Evolutionary conservation across 2,329 filamentous ascomycete species (phyloP).

Genomic region (Leptosphaerulina australis): DNA sequence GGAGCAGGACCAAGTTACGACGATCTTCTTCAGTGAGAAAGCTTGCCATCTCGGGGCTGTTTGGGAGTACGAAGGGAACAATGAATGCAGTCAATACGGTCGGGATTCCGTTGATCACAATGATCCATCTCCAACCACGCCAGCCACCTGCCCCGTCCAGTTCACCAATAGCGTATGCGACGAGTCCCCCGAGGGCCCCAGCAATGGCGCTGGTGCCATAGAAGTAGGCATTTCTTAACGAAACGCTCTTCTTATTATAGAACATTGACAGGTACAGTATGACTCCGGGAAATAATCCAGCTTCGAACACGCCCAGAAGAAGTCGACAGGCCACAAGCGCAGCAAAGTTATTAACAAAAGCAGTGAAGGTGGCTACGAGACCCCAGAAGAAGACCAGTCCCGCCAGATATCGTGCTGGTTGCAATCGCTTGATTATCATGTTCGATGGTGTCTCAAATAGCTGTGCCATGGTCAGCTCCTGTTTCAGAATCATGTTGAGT

Average conservation of each 20-base stretch:
- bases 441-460: slow-evolving; percentile 55
- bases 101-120: slow-evolving; percentile 40
- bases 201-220: slow-evolving; percentile 60
- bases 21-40: slow-evolving; percentile 38
- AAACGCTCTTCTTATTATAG: slow-evolving; percentile 51
- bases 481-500: slow-evolving; percentile 14
- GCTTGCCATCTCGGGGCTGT: slow-evolving; percentile 50
- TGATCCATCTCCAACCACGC: slow-evolving; percentile 41
- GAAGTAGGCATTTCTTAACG: slow-evolving; percentile 59
- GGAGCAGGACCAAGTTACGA: slow-evolving; percentile 25
- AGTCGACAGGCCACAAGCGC: slow-evolving; percentile 36
- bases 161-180: slow-evolving; percentile 38
- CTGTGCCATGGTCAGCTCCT: slow-evolving; percentile 36
- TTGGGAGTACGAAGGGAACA: slow-evolving; percentile 59
- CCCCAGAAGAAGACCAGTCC: slow-evolving; percentile 36
- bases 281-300: slow-evolving; percentile 36
- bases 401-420: slow-evolving; percentile 33
- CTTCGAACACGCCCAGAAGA: slow-evolving; percentile 39
- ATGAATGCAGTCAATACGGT: slow-evolving; percentile 48
- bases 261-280: slow-evolving; percentile 38
- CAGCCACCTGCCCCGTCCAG: slow-evolving; percentile 31
- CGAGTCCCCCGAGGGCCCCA: slow-evolving; percentile 57
- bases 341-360: slow-evolving; percentile 36
- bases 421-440: slow-evolving; percentile 54
- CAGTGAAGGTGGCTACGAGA: slow-evolving; percentile 29